Base-by-base conservation (phyloP, 2,329 filamentous ascomycete genomes). In the Zalaria obscura region DNA sequence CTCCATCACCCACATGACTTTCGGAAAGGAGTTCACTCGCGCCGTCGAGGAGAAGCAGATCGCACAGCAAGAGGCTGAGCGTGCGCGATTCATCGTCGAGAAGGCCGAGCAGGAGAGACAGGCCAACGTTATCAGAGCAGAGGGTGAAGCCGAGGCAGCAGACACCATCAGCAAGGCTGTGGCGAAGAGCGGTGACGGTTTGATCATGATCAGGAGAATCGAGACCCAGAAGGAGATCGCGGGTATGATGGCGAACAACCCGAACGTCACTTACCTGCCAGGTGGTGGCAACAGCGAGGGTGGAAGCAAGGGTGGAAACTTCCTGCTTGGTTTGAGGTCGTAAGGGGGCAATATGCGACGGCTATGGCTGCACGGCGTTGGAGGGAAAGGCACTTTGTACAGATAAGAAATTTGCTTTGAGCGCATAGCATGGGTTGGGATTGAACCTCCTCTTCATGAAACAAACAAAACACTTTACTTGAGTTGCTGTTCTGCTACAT, bases 1-100 rank as follows among this genome's bases (percentile, higher is more conserved):
- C 46, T 93, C 86, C 59, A 98, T 98, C 66, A 98, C 91, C 47
- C 91, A 98, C 75, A 98, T 98, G 91, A 98, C 91, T 40, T 98
- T 98, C 62, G 91, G 91, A 54, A 89, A 89, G 65, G 91, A 98
- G 67, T 98, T 98, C 73, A 98, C 91, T 47, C 84, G 85, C 65
- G 91, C 91, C 50, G 91, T 98, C 56, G 91, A 98, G 71, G 91
- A 98, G 77, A 98, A 98, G 79, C 91, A 98, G 73, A 98, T 98
- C 63, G 91, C 91, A 42, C 91, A 98, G 70, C 91, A 98, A 68
- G 91, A 98, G 60, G 91, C 91, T 49, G 91, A 98, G 74, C 78
- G 91, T 50, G 91, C 91, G 38, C 78, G 91, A 51, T 98, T 98
- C 72, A 93, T 98, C 53, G 91, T 98, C 62, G 91, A 98, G 75